A percentile compares a stretch with the other conserved stretches of the same genome.
Conservation (phyloP, 371 early-diverging fungal species). For the Rhizopus delemar region DNA sequence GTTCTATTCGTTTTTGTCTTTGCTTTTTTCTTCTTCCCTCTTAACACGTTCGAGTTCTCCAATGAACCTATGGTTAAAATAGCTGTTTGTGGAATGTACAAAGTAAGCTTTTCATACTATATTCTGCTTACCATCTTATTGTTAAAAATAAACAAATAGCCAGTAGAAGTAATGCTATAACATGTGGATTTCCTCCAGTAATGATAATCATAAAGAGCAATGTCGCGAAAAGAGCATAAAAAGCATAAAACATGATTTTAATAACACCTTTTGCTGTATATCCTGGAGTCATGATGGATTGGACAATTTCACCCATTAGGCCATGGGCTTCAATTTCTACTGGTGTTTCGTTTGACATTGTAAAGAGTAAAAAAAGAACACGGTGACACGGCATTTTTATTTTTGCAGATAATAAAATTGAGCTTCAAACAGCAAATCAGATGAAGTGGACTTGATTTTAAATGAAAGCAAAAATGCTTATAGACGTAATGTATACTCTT, state of each 20-base stretch:
- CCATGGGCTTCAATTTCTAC: constrained; percentile 22
- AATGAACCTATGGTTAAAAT: not conserved
- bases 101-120: not conserved
- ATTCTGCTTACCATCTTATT: constrained; percentile 51
- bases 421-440: too few species aligned
- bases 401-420: too few species aligned
- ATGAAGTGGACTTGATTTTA: too few species aligned
- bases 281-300: constrained; percentile 64
- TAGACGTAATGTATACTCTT: too few species aligned
- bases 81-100: not conserved
- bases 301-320: constrained; percentile 36
- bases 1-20: not conserved
- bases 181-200: constrained; percentile 57
- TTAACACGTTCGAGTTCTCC: not conserved
- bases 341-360: too few species aligned
- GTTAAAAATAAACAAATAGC: constrained; percentile 55
- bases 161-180: constrained; percentile 52
- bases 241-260: constrained; percentile 56
- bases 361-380: too few species aligned
- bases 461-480: too few species aligned
- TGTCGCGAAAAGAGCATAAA: constrained; percentile 58
- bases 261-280: constrained; percentile 57
- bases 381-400: too few species aligned
- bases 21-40: not conserved
- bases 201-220: constrained; percentile 41